phyloP scores from a whole-genome alignment of 495 filamentous ascomycete species.

The Letharia lupina region DNA sequence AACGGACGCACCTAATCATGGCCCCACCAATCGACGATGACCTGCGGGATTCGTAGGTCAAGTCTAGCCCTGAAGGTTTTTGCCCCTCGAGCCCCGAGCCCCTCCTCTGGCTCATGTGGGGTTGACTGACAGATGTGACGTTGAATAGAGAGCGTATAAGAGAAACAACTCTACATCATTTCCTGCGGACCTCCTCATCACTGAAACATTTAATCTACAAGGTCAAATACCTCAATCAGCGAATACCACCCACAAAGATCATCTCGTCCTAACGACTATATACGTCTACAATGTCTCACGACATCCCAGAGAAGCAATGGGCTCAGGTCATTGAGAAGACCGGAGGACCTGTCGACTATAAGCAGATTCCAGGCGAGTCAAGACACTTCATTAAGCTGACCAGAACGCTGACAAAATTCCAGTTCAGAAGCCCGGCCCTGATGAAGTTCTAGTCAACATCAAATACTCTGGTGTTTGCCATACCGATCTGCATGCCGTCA shows the following conservation, averaged over 20 bases:
- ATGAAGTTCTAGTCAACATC: slow-evolving; percentile 86
- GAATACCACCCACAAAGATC: background rate
- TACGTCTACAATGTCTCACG: slow-evolving; percentile 15
- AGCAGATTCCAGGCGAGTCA: slow-evolving; percentile 49
- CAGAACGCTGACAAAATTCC: slow-evolving; percentile 19
- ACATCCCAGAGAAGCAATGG: slow-evolving; percentile 69
- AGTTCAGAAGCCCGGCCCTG: slow-evolving; percentile 67
- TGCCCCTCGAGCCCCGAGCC: slow-evolving; percentile 2
- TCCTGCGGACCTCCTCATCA: background rate
- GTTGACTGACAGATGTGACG: background rate
- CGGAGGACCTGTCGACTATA: slow-evolving; percentile 66
- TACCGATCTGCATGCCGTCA: slow-evolving; percentile 77
- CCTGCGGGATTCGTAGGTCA: background rate
- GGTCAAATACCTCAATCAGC: background rate
- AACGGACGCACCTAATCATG: slow-evolving; percentile 4
- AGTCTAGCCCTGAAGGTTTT: background rate
- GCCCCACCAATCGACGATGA: background rate
- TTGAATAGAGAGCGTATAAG: slow-evolving; percentile 1
- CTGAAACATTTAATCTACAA: background rate
- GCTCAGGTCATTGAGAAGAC: slow-evolving; percentile 76
- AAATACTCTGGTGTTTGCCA: slow-evolving; percentile 92
- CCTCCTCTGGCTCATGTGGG: no score
- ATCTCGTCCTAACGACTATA: background rate
- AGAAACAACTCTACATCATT: background rate
- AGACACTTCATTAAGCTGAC: background rate